Evolutionary conservation across 805 yeast genomes (phyloP), one percentile per base, ranked within the genome.

Genomic region (Candida incommunis): DNA sequence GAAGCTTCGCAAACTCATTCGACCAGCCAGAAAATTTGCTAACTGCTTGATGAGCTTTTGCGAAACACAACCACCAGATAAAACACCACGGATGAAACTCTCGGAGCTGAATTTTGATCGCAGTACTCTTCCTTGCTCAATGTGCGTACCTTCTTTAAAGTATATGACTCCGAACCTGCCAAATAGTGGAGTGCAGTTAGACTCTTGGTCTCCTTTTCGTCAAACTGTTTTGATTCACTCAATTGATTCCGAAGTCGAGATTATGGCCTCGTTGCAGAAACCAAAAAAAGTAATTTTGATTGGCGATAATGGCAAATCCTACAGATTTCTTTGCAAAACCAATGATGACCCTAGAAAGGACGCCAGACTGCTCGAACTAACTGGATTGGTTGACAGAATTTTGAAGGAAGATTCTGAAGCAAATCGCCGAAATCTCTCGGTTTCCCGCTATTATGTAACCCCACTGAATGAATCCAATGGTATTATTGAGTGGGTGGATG

Each of bases 311-410:
- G 88, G 90, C 5, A 63, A 64, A n/a, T 60, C 66, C 1, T 88
- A 88, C 58, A 73, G 80, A 18, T 70, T 92, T 15, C 70, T 92
- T 64, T 80, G 94, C 54, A 92, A 92, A 57, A 78, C 80, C 5
- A 74, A 78, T 50, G 99, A 92, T 62, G 98, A 92, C 64, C 79
- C 94, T 18, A 67, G 97, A 51, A 94, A 94, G 57, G 99, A 94
- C 66, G 92, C 95, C 3, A 82, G 94, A 54, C 75, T 90, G 44
- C 82, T 87, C 82, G 92, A 94, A 54, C 81, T 92, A 54, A 85
- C 96, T 0, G 76, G 85, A 1, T 81, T 87, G 62, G 77, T 92
- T 60, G 88, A 88, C 57, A 74, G 84, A 51, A 59, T 92, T 24
- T 66, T 92, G 46, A 62, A 67, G 20, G 70, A 72, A 18, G 82